Conservation (phyloP, 139 green algal species). For the Yamagishiella unicocca region DNA sequence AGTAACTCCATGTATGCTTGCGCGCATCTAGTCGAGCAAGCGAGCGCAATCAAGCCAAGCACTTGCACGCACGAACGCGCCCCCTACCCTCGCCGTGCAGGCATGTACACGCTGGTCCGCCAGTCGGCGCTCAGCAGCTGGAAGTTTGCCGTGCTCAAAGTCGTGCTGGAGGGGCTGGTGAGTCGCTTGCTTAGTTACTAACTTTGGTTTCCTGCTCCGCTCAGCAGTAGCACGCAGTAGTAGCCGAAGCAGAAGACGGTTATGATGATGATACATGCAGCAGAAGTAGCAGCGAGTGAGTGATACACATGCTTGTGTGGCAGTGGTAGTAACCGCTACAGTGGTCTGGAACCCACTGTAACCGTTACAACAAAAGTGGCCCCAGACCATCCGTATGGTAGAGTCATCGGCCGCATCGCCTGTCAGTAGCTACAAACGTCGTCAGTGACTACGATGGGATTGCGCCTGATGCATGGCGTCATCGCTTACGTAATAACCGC, state of each 20-base stretch:
- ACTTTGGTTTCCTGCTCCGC: background rate
- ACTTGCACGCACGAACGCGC: background rate
- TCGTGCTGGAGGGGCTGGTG: slow-evolving; percentile 28
- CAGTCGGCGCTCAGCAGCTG: slow-evolving; percentile 12
- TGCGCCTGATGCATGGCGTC: background rate
- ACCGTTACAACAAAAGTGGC: background rate
- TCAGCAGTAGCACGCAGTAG: background rate
- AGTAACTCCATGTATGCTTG: too few species aligned
- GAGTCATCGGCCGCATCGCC: background rate
- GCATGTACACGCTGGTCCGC: slow-evolving; percentile 42
- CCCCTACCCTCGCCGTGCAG: background rate
- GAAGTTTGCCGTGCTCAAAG: slow-evolving; percentile 35
- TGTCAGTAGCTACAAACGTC: background rate
- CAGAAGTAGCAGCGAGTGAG: background rate
- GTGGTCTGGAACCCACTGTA: background rate
- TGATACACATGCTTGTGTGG: background rate
- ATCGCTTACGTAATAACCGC: background rate
- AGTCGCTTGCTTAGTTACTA: background rate
- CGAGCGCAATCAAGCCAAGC: too few species aligned
- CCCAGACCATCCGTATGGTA: background rate
- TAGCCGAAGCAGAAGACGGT: too few species aligned
- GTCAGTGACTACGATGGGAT: background rate
- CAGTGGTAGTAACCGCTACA: background rate
- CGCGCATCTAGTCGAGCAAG: too few species aligned
- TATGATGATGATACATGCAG: background rate